These are phyloP conservation scores for Mycena crocata DNA, from an alignment of 768 basidiomycete species.

Conservation along the genomic window DNA sequence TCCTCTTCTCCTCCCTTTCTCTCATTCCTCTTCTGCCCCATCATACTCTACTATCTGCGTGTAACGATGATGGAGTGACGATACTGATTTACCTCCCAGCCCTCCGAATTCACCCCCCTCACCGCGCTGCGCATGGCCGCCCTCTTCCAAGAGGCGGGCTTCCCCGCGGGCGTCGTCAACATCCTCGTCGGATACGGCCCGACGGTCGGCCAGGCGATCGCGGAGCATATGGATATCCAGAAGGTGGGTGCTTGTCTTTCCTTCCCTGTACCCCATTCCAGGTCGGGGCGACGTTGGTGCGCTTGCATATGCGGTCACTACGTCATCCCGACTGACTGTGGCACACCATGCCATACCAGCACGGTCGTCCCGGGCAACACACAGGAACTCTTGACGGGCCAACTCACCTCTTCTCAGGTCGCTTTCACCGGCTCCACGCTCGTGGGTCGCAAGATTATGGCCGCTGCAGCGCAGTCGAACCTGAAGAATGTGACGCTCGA, in stretches of 20 bases:
- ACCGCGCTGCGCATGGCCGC: slow-evolving; percentile 64
- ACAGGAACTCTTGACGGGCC: too few species aligned
- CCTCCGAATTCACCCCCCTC: slow-evolving; percentile 81
- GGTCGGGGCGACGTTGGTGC: too few species aligned
- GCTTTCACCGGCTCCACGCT: slow-evolving; percentile 85
- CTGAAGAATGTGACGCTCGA: slow-evolving; percentile 82
- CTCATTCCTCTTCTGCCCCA: background rate
- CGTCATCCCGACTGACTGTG: too few species aligned
- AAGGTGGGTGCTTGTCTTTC: slow-evolving; percentile 48
- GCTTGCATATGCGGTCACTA: too few species aligned
- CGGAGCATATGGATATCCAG: slow-evolving; percentile 70
- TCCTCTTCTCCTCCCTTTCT: background rate
- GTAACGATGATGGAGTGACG: background rate
- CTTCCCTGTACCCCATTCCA: background rate
- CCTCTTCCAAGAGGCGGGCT: slow-evolving; percentile 75
- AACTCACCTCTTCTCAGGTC: slow-evolving; percentile 41
- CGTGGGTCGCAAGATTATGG: slow-evolving; percentile 76
- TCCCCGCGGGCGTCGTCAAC: slow-evolving; percentile 83
- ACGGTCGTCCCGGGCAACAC: background rate
- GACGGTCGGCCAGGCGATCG: slow-evolving; percentile 75
- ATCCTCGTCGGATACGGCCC: slow-evolving; percentile 66
- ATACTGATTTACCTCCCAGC: slow-evolving; percentile 42
- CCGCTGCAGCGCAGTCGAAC: slow-evolving; percentile 78
- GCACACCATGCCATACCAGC: too few species aligned
- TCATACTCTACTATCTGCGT: background rate